Base-by-base conservation (phyloP, 2,329 filamentous ascomycete genomes). In the Teratosphaeria nubilosa region DNA sequence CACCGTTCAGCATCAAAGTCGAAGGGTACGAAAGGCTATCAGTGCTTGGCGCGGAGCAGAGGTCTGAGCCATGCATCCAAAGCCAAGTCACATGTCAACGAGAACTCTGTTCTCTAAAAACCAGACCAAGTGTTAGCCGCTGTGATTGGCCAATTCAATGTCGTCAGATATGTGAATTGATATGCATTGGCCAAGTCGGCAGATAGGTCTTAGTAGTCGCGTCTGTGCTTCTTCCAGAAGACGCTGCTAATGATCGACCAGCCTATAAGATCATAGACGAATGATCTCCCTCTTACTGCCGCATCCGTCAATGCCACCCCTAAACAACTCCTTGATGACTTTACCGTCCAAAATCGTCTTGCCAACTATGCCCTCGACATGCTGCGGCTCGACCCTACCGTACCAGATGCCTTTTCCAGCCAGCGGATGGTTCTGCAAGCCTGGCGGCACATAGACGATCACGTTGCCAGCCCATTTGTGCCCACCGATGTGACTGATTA, bases 381-480 rank as follows among this genome's bases (percentile, higher is more conserved):
- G 82, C 67, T 79, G 81, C 3, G 88, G 86, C 64, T 87, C 86
- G 1, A 94, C 86, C 48, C 89, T 76, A 0, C 89, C 89, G 70
- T 94, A 94, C 89, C 89, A 94, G 2, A 94, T 81, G 0, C 88
- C 88, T 66, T 82, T 82, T 0, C 88, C 88, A 0, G 82, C 83
- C 55, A 91, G 72, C 4, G 82, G 78, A 69, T 88, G 83, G 0
- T 48, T 62, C 5, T 56, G 61, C 62, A 68, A 66, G 2, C 67
- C 68, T 0, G 85, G 86, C 4, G 90, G 89, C 5, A 94, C 70
- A 67, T 94, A 94, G 1, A 94, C 74, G 53, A 94, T 90, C 37
- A 92, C 82, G 70, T 95, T 95, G 1, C 90, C 90, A 0, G 90
- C 90, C 70, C 86, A 92, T 70, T 91, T 91, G 73, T 95, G 90